Base-by-base conservation (phyloP, 208 protist species). In the Acanthamoeba royreba region DNA sequence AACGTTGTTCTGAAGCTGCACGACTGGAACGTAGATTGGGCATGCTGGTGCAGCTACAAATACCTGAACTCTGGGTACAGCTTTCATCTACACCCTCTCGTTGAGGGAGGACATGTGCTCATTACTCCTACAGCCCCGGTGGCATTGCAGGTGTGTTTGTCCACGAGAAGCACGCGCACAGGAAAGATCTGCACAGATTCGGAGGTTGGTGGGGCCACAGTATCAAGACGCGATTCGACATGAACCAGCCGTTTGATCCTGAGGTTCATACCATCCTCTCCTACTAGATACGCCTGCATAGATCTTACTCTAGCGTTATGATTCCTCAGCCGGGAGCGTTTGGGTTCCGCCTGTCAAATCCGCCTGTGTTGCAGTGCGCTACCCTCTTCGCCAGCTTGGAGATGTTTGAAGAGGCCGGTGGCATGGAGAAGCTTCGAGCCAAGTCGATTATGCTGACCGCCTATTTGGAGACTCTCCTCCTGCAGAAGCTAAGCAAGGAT, bases 21-120 rank as follows among this genome's bases (percentile, higher is more conserved):
- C 92, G 98, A 99, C 77, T 99, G 98, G 98, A 95, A 98, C 53
- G 98, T 99, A 11, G 98, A 99, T 95, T 99, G 99, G 96, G 98
- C 98, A 7, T 98, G 95, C 95, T 99, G 98, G 98, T 99, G 98
- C 95, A 98, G 97, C n/a, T 99, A 99, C 97, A 98, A 98, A 91
- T 99, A 99, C 96, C 95, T 99, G n/a, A 99, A 98, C 96, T 96
- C 96, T 47, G 98, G 98, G 4, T 77, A 66, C 55, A 28, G 3
- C 22, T 58, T 17, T 98, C 98, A 25, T 15, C 97, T 97, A 81
- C n/a, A n/a, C n/a, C n/a, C n/a, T n/a, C n/a, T n/a, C n/a, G n/a
- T n/a, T n/a, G n/a, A n/a, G n/a, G n/a, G n/a, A n/a, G n/a, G n/a
- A n/a, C n/a, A n/a, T n/a, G n/a, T n/a, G n/a, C n/a, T n/a, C n/a